Evolutionary conservation across 345 rosid species (phyloP), one percentile per base, ranked within the genome.

Genomic region (Moricandia moricandioides): DNA sequence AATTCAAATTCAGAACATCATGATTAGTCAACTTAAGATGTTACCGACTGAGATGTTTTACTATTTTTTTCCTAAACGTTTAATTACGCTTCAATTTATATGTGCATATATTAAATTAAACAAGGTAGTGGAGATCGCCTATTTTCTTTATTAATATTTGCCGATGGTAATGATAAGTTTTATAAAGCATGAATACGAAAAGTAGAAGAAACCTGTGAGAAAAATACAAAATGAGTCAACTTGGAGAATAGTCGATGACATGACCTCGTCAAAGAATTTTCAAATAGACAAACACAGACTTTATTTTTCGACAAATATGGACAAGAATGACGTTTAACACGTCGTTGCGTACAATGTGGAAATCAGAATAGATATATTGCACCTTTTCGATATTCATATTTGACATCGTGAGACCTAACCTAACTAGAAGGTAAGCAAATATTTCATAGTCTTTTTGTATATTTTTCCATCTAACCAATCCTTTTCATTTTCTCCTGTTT

Each of bases 1-100:
- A 57, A 29, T 29, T 10, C 31, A 43, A 59, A 45, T 17, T 29
- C n/a, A 59, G 57, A 59, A 70, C 65, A 70, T 58, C 73, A 58
- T 57, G 40, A 70, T 16, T 58, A 27, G 6, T 14, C 54, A 39
- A 39, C 27, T 56, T 57, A 69, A 69, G 11, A 24, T 45, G 56
- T 57, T 58, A 70, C 17, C 26, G 74, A 6, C 10, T 58, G 65
- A 29, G 30, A 58, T 58, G 30, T 30, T 12, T 59, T 49, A 7
- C 24, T 49, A 49, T 47, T 47, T 14, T 49, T 49, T 7, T 49
- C 55, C 24, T 49, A 56, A 13, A 13, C 10, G n/a, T 17, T 70
- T 12, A 43, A 43, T 40, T n/a, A 57, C 47, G 65, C 27, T 45
- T 16, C 52, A 45, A 45, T 57, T 26, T 69, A 57, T 6, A 14